Evolutionary conservation across 2,329 filamentous ascomycete species (phyloP).

Genomic region (Curvularia sp.): DNA sequence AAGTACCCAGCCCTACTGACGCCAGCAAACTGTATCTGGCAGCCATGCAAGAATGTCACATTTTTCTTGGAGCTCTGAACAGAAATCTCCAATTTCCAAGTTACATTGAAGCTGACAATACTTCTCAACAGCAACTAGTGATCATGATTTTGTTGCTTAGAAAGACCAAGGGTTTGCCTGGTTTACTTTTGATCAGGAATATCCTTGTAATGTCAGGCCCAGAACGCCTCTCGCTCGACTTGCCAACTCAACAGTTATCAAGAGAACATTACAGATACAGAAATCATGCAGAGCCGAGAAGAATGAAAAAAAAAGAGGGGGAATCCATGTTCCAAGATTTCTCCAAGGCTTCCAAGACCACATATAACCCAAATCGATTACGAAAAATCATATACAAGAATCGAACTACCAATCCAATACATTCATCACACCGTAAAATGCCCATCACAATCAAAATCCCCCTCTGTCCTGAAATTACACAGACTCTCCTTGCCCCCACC

Average conservation of each 20-base stretch:
- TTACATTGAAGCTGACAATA: background rate
- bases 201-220: background rate
- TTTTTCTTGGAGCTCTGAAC: background rate
- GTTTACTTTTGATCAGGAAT: background rate
- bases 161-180: background rate
- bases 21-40: background rate
- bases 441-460: conserved; percentile 38
- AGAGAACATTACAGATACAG: background rate
- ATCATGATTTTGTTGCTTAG: no score
- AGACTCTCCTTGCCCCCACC: conserved; percentile 48
- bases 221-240: background rate
- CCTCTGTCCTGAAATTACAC: conserved; percentile 39
- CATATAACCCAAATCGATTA: background rate
- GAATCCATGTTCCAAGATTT: no score
- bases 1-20: background rate
- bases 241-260: background rate
- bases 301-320: no score
- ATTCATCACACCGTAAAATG: conserved; percentile 7
- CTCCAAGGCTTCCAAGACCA: no score
- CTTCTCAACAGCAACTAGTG: no score
- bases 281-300: background rate
- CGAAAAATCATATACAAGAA: background rate
- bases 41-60: background rate
- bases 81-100: background rate
- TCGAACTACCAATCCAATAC: background rate